Evolutionary conservation across 495 filamentous ascomycete genomes (phyloP).

Genomic region (Penicillium ochrochloron): DNA sequence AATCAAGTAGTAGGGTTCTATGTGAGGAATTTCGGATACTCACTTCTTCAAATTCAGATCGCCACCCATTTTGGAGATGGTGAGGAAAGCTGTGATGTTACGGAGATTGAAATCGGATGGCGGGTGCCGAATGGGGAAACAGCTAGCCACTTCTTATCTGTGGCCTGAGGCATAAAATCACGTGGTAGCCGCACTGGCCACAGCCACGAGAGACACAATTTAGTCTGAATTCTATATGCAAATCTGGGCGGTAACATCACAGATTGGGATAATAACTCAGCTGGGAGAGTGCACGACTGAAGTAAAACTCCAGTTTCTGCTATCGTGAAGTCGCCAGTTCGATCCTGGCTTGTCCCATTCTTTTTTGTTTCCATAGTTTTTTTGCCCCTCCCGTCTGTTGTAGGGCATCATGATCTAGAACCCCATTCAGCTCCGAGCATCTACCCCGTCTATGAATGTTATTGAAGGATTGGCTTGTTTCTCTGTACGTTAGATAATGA

Average conservation of each 20-base stretch:
- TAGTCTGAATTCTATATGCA: not conserved
- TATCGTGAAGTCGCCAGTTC: slow-evolving; percentile 12
- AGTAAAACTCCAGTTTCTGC: slow-evolving; percentile 7
- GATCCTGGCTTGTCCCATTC: slow-evolving; percentile 11
- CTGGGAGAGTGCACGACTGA: slow-evolving; percentile 11
- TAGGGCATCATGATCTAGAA: not conserved
- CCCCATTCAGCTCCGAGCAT: not conserved
- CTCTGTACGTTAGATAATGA: not conserved
- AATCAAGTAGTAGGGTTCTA: not conserved
- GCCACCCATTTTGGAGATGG: slow-evolving; percentile 69
- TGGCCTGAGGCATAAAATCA: slow-evolving; percentile 3
- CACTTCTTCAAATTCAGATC: slow-evolving; percentile 94
- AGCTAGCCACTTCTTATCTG: slow-evolving; percentile 2
- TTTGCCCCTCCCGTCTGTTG: not conserved
- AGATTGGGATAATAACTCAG: slow-evolving; percentile 9
- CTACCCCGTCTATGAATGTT: not conserved
- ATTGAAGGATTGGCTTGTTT: not conserved
- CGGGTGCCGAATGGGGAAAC: slow-evolving; percentile 20
- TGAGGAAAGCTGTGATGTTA: slow-evolving; percentile 18
- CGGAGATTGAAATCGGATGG: slow-evolving; percentile 14
- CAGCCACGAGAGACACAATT: too few species aligned
- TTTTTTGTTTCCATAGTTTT: not conserved
- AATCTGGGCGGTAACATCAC: not conserved
- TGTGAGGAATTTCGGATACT: slow-evolving; percentile 8
- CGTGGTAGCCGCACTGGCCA: not conserved